Evolutionary conservation across 768 basidiomycete species (phyloP).

Genomic region (Neoboletus subvelutipes): DNA sequence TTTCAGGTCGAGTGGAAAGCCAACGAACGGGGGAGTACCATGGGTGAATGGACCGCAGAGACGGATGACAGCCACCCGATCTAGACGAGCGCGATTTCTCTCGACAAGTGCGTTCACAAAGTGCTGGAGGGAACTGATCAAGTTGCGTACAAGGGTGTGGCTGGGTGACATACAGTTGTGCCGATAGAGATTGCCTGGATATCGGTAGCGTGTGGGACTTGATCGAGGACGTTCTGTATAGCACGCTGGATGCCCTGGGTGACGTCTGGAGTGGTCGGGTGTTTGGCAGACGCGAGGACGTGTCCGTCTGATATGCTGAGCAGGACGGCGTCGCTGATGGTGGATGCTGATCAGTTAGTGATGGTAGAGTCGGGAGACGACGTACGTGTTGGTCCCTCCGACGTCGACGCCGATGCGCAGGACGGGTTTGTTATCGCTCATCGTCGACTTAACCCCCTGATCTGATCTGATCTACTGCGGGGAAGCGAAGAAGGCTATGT

Average conservation of each 20-base stretch:
- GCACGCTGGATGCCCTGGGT: slow-evolving; percentile 58
- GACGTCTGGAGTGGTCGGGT: slow-evolving; percentile 55
- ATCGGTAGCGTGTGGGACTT: slow-evolving; percentile 33
- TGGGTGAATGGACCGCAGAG: slow-evolving; percentile 58
- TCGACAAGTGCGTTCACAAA: slow-evolving; percentile 64
- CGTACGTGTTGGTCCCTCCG: slow-evolving; percentile 36
- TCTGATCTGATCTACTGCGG: too few relatives aligned
- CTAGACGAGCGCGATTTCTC: slow-evolving; percentile 49
- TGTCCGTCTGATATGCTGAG: slow-evolving; percentile 16
- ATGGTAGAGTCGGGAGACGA: too few relatives aligned
- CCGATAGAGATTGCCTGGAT: slow-evolving; percentile 58
- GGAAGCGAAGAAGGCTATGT: slow-evolving; percentile 1
- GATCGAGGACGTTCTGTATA: slow-evolving; percentile 44
- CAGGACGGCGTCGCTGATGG: slow-evolving; percentile 35
- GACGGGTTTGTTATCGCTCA: too few relatives aligned
- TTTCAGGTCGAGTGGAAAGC: slow-evolving; percentile 43
- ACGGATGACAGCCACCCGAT: slow-evolving; percentile 62
- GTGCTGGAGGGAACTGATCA: slow-evolving; percentile 29
- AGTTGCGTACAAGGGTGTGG: background rate
- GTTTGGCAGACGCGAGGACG: slow-evolving; percentile 40
- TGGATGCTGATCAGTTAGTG: too few relatives aligned
- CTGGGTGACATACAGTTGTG: slow-evolving; percentile 45
- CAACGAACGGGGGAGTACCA: slow-evolving; percentile 57
- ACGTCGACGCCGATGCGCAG: slow-evolving; percentile 36
- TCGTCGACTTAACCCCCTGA: too few relatives aligned